Base-by-base conservation (phyloP, 495 filamentous ascomycete genomes). In the Daldinia concentrica region DNA sequence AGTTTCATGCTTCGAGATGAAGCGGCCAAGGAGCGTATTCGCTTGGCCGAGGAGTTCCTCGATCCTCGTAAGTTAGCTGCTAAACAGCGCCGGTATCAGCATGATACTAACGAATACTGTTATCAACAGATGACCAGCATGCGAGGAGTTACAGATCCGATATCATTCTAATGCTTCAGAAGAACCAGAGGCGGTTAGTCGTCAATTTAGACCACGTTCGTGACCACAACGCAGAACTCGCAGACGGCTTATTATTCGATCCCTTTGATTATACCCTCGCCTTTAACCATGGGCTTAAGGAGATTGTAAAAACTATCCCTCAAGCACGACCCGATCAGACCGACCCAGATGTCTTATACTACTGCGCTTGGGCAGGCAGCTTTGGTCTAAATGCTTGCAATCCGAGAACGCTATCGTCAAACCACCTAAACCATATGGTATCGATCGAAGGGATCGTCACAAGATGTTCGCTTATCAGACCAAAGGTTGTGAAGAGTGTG, bases 391-490 rank as follows among this genome's bases (percentile, higher is more conserved):
- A 91, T 76, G 87, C 94, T 45, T 97, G 93, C 87, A 99, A 98
- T 77, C 95, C 95, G 55, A 88, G 95, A 74, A 98, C 95, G 5
- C 80, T 99, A 19, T 91, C 92, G 45, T 97, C 94, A 1, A 84
- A 86, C 34, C 93, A 95, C 75, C 85, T 99, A 61, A 98, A 98
- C 79, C 92, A 89, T 69, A 97, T 98, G 92, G 90, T 99, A 17
- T 97, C 94, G 2, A 88, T 99, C 69, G 95, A 99, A 80, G 95
- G 95, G 36, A 99, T 99, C 79, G 95, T 98, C 30, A 98, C 95
- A 22, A 92, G 95, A 81, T 96, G 93, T 78, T 97, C 93, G 14
- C 85, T 99, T 48, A 96, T 99, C 51, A 88, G 95, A 57, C 95
- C 95, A 29, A 99, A 99, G 80, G 89, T 99, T 14, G 92, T 97